Conservation (phyloP, 129 eudicot genomes). For the Ambrosia artemisiifolia region DNA sequence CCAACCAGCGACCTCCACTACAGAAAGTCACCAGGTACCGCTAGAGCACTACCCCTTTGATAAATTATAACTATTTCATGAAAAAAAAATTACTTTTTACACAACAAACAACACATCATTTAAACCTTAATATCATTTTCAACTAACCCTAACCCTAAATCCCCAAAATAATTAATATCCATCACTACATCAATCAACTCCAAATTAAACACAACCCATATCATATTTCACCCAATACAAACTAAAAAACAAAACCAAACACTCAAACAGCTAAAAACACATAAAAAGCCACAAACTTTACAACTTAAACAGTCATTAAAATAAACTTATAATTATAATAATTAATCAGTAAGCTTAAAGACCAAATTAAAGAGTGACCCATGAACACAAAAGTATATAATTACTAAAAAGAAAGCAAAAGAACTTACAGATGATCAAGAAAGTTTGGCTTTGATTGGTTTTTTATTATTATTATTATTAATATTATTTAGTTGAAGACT, state of each 20-base stretch:
- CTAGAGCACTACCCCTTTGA: no score
- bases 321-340: no score
- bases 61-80: not conserved
- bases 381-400: not conserved
- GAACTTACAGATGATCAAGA: not conserved
- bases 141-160: not conserved
- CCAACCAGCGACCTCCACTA: no score
- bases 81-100: not conserved
- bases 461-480: no score
- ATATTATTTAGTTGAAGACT: no score
- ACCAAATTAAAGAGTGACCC: not conserved
- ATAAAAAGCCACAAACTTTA: not conserved
- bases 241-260: not conserved
- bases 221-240: not conserved
- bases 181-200: not conserved
- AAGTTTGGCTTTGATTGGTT: not conserved
- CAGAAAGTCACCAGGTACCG: no score
- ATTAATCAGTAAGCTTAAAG: not conserved
- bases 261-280: not conserved
- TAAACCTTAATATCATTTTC: not conserved
- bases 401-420: not conserved
- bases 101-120: not conserved
- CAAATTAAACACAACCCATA: not conserved
- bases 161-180: not conserved
- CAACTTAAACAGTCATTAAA: not conserved